A percentile compares a stretch with the other conserved stretches of the same genome.
Conservation (phyloP, 495 filamentous ascomycete genomes). For the Xylaria venustula region DNA sequence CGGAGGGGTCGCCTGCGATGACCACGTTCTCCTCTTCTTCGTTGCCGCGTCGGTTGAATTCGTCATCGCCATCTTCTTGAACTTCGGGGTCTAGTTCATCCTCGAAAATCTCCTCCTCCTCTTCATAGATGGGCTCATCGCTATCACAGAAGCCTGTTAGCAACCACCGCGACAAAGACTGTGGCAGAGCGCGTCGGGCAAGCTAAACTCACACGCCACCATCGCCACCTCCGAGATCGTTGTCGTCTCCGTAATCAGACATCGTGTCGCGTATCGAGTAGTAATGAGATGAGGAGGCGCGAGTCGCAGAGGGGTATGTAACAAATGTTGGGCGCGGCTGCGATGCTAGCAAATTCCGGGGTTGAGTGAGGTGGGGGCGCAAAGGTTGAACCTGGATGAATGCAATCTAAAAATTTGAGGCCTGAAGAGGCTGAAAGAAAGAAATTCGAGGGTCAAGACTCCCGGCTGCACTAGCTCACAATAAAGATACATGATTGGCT, state of each 20-base stretch:
- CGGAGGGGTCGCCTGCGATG: constrained; percentile 71
- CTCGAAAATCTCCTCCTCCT: constrained; percentile 36
- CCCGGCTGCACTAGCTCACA: background rate
- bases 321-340: background rate
- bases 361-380: background rate
- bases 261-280: constrained; percentile 46
- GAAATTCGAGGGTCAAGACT: constrained; percentile 14
- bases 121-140: constrained; percentile 56
- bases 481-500: background rate
- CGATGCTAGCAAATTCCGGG: constrained; percentile 10
- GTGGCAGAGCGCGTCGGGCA: constrained; percentile 4
- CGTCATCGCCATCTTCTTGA: constrained; percentile 59
- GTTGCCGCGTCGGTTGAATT: constrained; percentile 44
- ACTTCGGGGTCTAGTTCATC: constrained; percentile 55
- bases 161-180: constrained; percentile 1
- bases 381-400: constrained; percentile 6
- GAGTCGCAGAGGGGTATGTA: background rate
- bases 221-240: constrained; percentile 56
- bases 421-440: constrained; percentile 21
- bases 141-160: constrained; percentile 23
- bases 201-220: constrained; percentile 30
- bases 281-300: background rate
- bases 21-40: constrained; percentile 59
- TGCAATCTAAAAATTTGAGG: constrained; percentile 24
- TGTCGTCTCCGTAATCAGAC: constrained; percentile 83